Conservation (phyloP, 176 grass and related monocot species). For the Poa annua region DNA sequence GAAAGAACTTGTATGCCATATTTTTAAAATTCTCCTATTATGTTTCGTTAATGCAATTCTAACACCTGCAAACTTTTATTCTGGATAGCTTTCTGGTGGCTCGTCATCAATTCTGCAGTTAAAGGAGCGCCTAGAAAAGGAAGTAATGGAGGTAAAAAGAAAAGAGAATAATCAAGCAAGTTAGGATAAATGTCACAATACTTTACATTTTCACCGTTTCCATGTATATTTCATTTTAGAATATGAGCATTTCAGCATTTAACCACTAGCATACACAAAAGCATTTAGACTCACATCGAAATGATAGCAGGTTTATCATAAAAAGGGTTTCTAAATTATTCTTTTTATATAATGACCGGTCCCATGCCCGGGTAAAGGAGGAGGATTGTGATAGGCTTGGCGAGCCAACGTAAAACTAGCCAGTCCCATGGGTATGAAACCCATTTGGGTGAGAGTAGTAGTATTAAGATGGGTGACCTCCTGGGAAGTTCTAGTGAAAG, state of each 20-base stretch:
- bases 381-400: too few species aligned
- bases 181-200: background rate
- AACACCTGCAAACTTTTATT: slow-evolving; percentile 40
- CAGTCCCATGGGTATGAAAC: too few species aligned
- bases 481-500: too few species aligned
- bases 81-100: slow-evolving; percentile 87
- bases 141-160: slow-evolving; percentile 80
- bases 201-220: background rate
- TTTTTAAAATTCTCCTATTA: background rate
- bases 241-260: background rate
- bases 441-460: too few species aligned
- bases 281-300: slow-evolving; percentile 14
- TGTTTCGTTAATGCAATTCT: slow-evolving; percentile 28
- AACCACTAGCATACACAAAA: background rate
- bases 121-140: slow-evolving; percentile 97
- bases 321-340: slow-evolving; percentile 12
- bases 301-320: slow-evolving; percentile 20
- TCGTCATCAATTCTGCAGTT: slow-evolving; percentile 96
- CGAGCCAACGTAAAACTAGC: too few species aligned
- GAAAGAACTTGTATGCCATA: background rate
- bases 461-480: too few species aligned
- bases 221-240: background rate
- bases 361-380: too few species aligned
- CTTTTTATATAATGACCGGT: background rate
- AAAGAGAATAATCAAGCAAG: background rate